phyloP scores from a whole-genome alignment of 495 filamentous ascomycete species.

The Geoglossum glabrum region DNA sequence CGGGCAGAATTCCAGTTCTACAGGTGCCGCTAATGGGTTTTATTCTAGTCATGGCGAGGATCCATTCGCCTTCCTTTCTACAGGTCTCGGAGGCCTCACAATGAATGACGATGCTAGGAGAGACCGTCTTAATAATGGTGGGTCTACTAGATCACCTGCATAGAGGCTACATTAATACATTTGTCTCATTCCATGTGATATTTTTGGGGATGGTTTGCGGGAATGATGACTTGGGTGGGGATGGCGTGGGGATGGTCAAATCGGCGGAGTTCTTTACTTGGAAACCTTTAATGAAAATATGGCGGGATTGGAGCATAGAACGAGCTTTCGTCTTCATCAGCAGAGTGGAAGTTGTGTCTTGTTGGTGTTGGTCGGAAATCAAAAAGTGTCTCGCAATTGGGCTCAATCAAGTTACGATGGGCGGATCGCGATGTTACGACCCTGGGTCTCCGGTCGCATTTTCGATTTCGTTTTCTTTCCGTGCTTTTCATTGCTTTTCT shows the following conservation, averaged over 20 bases:
- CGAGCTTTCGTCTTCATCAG: background rate
- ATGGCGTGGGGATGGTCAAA: background rate
- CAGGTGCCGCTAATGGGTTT: constrained; percentile 33
- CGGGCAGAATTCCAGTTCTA: constrained; percentile 43
- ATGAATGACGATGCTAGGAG: constrained; percentile 55
- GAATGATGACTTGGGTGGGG: constrained; percentile 12
- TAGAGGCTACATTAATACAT: constrained; percentile 12
- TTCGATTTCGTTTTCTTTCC: background rate
- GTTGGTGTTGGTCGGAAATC: constrained; percentile 1
- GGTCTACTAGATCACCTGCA: constrained; percentile 28
- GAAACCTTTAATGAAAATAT: background rate
- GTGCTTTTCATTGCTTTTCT: background rate
- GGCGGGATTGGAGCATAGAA: constrained; percentile 2
- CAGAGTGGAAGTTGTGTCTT: background rate
- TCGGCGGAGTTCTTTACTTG: constrained; percentile 1
- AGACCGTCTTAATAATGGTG: constrained; percentile 48
- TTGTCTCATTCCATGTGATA: constrained; percentile 4
- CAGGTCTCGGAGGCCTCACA: constrained; percentile 58
- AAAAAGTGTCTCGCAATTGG: constrained; percentile 1
- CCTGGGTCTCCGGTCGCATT: background rate
- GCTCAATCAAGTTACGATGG: background rate
- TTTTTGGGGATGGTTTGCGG: constrained; percentile 2
- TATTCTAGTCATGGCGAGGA: constrained; percentile 42
- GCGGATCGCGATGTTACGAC: constrained; percentile 1
- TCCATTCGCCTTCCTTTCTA: constrained; percentile 77